Base-by-base conservation (phyloP, 2,329 filamentous ascomycete species). In the Aureobasidium musti region DNA sequence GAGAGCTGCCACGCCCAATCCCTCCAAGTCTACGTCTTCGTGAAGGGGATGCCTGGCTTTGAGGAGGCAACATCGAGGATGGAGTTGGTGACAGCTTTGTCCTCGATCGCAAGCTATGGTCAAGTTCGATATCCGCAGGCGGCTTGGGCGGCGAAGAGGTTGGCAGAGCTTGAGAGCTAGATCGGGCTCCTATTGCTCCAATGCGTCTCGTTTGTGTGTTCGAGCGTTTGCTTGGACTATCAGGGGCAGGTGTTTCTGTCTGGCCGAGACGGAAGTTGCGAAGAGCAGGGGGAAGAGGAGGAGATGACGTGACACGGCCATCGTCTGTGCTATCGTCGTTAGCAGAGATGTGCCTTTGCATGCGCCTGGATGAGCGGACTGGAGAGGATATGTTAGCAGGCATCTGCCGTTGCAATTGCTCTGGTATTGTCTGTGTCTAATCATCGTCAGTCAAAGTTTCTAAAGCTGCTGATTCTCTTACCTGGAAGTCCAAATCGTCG, bases 401-500 rank as follows among this genome's bases (percentile, higher is more conserved):
- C 39, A 50, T 43, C n/a, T 64, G 61, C 13, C 61, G 39, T 7
- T 54, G 61, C n/a, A 64, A 19, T 43, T 64, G 47, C 35, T 64
- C 61, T 23, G 61, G 61, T 26, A 64, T 64, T 14, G 61, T 64
- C 19, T 64, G 61, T 4, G 61, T 64, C 61, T 64, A 19, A 3
- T 35, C 30, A 11, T 7, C 7, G 37, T 64, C 37, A 64, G 57
- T 49, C 30, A 19, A 19, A 26, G 57, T 13, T 35, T 14, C 35
- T 6, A 13, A 37, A 19, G 14, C 7, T 2, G 3, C 11, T 37
- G 26, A 5, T n/a, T 3, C 3, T 33, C 52, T 43, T 47, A 57
- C 63, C 33, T 65, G 63, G 39, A 65, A 65, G 26, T 65, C 63
- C 17, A 64, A 23, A 47, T 65, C 57, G 26, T 63, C 57, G 8